Evolutionary conservation across 495 filamentous ascomycete species (phyloP).

Genomic region (Hyaloscypha bicolor): DNA sequence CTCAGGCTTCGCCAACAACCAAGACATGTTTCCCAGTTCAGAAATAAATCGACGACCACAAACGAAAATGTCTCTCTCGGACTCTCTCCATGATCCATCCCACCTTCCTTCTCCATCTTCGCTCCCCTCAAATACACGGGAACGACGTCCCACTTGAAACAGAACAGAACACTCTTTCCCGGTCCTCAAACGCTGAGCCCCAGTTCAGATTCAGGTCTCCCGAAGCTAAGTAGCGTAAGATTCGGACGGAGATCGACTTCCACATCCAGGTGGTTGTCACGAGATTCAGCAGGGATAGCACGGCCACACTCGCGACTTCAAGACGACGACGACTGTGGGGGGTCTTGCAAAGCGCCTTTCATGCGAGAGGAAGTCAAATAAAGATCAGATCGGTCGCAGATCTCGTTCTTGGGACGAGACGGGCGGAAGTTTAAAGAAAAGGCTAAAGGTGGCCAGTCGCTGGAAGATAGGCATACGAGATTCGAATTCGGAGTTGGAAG

Average conservation of each 20-base stretch:
- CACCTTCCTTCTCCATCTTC: not conserved
- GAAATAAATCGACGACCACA: not conserved
- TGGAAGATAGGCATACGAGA: not conserved
- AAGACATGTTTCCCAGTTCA: not conserved
- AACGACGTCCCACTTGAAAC: not conserved
- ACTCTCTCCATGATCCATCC: not conserved
- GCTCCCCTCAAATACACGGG: not conserved
- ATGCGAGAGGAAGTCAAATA: not conserved
- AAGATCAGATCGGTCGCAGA: not conserved
- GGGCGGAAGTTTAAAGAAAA: not conserved
- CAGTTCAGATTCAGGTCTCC: too few relatives aligned
- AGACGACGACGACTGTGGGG: not conserved
- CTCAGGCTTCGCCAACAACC: not conserved
- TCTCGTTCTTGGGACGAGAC: not conserved
- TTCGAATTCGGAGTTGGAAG: not conserved
- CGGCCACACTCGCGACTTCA: not conserved
- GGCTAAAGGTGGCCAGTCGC: not conserved
- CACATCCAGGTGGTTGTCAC: not conserved
- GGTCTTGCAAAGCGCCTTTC: not conserved
- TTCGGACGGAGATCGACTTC: not conserved
- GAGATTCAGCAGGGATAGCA: not conserved
- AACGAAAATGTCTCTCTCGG: too few relatives aligned
- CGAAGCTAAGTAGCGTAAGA: too few relatives aligned
- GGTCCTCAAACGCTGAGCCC: not conserved
- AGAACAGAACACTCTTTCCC: not conserved